These are phyloP conservation scores for Solanum commersonii DNA, from an alignment of 257 asterid species.

Conservation along the genomic window DNA sequence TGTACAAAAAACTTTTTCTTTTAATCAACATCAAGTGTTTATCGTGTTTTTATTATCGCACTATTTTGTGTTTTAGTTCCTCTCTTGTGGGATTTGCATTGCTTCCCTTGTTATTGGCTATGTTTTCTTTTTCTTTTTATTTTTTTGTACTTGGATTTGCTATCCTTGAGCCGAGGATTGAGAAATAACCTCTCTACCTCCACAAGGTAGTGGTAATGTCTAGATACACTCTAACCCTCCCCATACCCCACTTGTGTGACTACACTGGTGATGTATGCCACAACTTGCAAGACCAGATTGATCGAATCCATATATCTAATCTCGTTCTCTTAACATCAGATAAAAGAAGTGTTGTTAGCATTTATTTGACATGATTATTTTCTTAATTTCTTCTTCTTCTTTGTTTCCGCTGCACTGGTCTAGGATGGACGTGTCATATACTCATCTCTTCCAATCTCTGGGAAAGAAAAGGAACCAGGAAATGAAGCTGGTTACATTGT, in stretches of 20 bases:
- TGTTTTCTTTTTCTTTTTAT: too few relatives aligned
- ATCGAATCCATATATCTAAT: not conserved
- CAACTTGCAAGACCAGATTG: not conserved
- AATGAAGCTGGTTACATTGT: slow-evolving; percentile 79
- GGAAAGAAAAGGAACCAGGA: slow-evolving; percentile 62
- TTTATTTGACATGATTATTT: not conserved
- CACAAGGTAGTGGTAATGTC: too few relatives aligned
- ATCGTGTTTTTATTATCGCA: too few relatives aligned
- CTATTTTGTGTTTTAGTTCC: too few relatives aligned
- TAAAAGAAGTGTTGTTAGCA: not conserved
- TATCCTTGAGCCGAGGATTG: too few relatives aligned
- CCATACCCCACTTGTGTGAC: too few relatives aligned
- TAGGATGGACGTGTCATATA: slow-evolving; percentile 52
- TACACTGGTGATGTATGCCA: not conserved
- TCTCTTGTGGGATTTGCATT: too few relatives aligned
- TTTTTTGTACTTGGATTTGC: too few relatives aligned
- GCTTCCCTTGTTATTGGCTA: too few relatives aligned
- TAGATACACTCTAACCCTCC: too few relatives aligned
- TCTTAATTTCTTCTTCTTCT: not conserved
- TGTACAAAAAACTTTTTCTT: too few relatives aligned
- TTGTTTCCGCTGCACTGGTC: not conserved
- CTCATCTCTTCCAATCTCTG: slow-evolving; percentile 23
- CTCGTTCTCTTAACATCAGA: not conserved
- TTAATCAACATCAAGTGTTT: not conserved
- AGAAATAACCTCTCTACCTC: too few relatives aligned